phyloP scores from a whole-genome alignment of 2,329 filamentous ascomycete genomes.

The Dendryphion nanum region DNA sequence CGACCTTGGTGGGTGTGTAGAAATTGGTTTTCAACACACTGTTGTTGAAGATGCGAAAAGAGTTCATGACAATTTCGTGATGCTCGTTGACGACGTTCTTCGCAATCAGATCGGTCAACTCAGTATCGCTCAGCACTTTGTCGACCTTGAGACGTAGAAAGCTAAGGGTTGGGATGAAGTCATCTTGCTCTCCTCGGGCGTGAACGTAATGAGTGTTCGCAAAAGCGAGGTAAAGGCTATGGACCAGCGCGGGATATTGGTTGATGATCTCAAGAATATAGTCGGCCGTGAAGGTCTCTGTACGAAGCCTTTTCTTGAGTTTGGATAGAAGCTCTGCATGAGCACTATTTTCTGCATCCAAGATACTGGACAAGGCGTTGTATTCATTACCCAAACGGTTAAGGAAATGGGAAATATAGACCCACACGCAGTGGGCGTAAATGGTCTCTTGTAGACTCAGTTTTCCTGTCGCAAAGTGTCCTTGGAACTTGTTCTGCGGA shows the following conservation, averaged over 20 bases:
- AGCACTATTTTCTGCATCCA: conserved; percentile 77
- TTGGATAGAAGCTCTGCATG: conserved; percentile 88
- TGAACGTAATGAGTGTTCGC: conserved; percentile 80
- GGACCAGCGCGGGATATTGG: conserved; percentile 82
- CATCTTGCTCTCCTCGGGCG: conserved; percentile 62
- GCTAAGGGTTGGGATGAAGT: conserved; percentile 69
- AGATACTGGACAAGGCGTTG: conserved; percentile 74
- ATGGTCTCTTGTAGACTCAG: conserved; percentile 95
- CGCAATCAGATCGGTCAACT: conserved; percentile 40
- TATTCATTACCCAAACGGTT: conserved; percentile 94
- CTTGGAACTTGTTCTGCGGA: conserved; percentile 93
- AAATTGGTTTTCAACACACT: conserved; percentile 95
- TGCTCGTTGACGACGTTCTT: conserved; percentile 70
- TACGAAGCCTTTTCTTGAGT: conserved; percentile 91
- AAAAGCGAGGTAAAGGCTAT: conserved; percentile 86
- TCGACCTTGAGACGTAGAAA: conserved; percentile 66
- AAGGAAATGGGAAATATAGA: conserved; percentile 96
- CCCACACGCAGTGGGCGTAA: conserved; percentile 96
- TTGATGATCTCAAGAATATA: conserved; percentile 98
- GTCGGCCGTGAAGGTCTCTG: conserved; percentile 95
- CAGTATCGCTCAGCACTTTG: conserved; percentile 50
- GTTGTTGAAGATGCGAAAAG: conserved; percentile 93
- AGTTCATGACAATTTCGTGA: conserved; percentile 96
- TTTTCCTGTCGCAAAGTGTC: conserved; percentile 79
- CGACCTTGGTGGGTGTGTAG: conserved; percentile 97